These are phyloP conservation scores for Pestalotiopsis fici DNA, from an alignment of 2,329 filamentous ascomycete species.

Conservation along the genomic window DNA sequence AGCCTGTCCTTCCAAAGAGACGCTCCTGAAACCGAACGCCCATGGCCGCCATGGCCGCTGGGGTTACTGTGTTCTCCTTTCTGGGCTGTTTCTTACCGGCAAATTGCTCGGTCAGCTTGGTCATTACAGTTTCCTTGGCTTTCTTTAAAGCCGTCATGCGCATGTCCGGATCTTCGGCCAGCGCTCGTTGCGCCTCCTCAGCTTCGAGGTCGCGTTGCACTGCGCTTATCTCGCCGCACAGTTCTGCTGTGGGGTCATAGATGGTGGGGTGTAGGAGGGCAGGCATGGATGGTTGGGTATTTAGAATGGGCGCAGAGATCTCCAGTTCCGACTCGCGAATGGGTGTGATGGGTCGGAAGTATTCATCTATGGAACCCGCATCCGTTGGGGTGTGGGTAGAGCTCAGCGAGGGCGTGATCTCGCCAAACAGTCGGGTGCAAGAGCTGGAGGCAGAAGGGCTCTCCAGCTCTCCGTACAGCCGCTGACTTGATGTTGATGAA, in stretches of 20 bases:
- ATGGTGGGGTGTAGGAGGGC: slow-evolving; percentile 57
- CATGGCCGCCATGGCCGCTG: slow-evolving; percentile 29
- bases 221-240: slow-evolving; percentile 51
- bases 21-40: slow-evolving; percentile 41
- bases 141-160: slow-evolving; percentile 56
- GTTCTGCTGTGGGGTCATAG: slow-evolving; percentile 48
- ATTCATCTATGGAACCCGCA: slow-evolving; percentile 27
- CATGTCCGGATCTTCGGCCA: slow-evolving; percentile 59
- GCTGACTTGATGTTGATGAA: slow-evolving; percentile 6
- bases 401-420: slow-evolving; percentile 28
- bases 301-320: slow-evolving; percentile 53
- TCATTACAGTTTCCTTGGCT: slow-evolving; percentile 62
- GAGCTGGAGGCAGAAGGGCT: neutral
- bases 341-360: slow-evolving; percentile 30
- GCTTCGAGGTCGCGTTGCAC: slow-evolving; percentile 60
- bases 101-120: slow-evolving; percentile 56
- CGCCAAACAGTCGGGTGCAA: slow-evolving; percentile 11
- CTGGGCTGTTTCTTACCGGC: slow-evolving; percentile 17
- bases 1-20: slow-evolving; percentile 38
- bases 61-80: slow-evolving; percentile 22
- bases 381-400: slow-evolving; percentile 30
- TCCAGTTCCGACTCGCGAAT: slow-evolving; percentile 20
- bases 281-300: slow-evolving; percentile 46
- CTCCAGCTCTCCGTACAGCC: slow-evolving; percentile 30
- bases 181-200: slow-evolving; percentile 54